A percentile compares a stretch with the other conserved stretches of the same genome.
Conservation (phyloP, 345 rosid genomes). For the Reutealis trisperma region DNA sequence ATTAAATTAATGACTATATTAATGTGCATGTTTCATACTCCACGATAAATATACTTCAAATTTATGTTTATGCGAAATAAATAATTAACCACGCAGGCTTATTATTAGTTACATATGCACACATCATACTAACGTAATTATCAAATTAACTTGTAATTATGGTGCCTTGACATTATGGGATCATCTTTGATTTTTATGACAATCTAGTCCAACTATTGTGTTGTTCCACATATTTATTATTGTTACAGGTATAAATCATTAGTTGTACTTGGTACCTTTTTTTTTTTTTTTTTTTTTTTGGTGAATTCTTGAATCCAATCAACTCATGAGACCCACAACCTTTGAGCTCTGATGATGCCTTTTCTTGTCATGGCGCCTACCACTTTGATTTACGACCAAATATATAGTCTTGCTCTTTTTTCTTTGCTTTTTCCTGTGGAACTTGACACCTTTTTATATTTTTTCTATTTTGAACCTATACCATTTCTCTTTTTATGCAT, state of each 20-base stretch:
- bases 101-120: too few species aligned
- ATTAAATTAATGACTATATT: too few species aligned
- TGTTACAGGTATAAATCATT: neutral
- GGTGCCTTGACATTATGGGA: neutral
- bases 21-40: too few species aligned
- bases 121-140: too few species aligned
- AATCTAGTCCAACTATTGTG: neutral
- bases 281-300: neutral
- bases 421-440: conserved; percentile 18
- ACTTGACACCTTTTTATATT: neutral
- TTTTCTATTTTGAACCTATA: neutral
- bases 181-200: neutral
- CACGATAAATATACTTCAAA: too few species aligned
- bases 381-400: conserved; percentile 9
- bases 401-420: neutral
- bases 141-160: neutral
- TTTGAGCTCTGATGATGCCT: neutral
- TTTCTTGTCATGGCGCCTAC: conserved; percentile 15
- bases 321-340: conserved; percentile 16
- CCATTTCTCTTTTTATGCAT: neutral
- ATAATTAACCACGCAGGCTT: too few species aligned
- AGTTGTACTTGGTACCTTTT: conserved; percentile 10
- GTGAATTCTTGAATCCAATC: conserved; percentile 13
- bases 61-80: too few species aligned
- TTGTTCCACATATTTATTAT: conserved; percentile 1